Evolutionary conservation across 1,284 basidiomycete genomes (phyloP).

Genomic region (Cronartium quercuum): DNA sequence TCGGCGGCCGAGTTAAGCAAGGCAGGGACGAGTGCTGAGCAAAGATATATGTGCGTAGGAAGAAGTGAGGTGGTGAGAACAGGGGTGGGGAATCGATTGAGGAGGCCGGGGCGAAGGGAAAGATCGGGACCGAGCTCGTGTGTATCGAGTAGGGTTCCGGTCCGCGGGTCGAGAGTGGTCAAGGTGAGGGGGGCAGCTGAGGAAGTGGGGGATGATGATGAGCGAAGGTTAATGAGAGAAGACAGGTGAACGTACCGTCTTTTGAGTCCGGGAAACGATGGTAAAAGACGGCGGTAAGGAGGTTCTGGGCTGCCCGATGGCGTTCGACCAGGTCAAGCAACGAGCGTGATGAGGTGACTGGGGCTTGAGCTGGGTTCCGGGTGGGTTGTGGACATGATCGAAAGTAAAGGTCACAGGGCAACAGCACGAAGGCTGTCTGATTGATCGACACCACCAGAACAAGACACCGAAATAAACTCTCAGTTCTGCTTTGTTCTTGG

Average conservation of each 20-base stretch:
- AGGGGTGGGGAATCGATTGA: constrained; percentile 13
- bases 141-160: constrained; percentile 10
- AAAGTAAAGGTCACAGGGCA: constrained; percentile 37
- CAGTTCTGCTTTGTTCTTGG: background rate
- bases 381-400: background rate
- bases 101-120: background rate
- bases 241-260: constrained; percentile 7
- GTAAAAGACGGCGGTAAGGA: constrained; percentile 24
- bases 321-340: constrained; percentile 13
- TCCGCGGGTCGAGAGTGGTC: constrained; percentile 14
- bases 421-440: constrained; percentile 27
- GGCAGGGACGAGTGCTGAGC: constrained; percentile 6
- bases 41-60: constrained; percentile 27
- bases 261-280: constrained; percentile 3
- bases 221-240: background rate
- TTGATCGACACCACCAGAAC: background rate
- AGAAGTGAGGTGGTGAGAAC: constrained; percentile 12
- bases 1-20: background rate
- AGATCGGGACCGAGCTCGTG: constrained; percentile 20
- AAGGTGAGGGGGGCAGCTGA: constrained; percentile 1
- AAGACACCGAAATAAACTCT: background rate
- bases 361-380: background rate
- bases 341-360: background rate
- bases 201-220: background rate
- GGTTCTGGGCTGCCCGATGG: constrained; percentile 20